These are phyloP conservation scores for Cercospora zeae-maydis DNA, from an alignment of 2,329 filamentous ascomycete genomes.

Conservation along the genomic window DNA sequence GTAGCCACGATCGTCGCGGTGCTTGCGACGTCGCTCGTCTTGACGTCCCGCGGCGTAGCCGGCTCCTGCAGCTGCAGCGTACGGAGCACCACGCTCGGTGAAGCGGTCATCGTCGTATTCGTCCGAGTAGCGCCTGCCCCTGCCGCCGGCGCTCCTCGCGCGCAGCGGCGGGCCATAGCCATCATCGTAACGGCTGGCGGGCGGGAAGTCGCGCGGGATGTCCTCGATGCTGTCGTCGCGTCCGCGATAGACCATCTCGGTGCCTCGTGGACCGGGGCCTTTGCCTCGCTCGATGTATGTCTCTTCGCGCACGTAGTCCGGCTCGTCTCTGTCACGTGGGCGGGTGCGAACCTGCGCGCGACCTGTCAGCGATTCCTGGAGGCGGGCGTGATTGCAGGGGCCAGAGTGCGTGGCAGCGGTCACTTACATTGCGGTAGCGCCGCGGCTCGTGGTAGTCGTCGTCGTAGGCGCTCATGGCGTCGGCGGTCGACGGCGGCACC, in stretches of 20 bases:
- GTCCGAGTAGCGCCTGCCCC: constrained; percentile 33
- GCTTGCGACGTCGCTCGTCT: constrained; percentile 34
- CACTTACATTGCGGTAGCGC: constrained; percentile 39
- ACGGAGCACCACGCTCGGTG: constrained; percentile 39
- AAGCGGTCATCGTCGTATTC: constrained; percentile 59
- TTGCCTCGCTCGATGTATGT: constrained; percentile 49
- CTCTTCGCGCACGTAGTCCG: constrained; percentile 50
- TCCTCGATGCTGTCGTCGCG: constrained; percentile 83
- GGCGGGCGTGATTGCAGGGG: not conserved
- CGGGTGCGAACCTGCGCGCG: constrained; percentile 36
- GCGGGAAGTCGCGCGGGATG: constrained; percentile 78
- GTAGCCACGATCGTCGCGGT: constrained; percentile 48
- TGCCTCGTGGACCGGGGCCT: constrained; percentile 39
- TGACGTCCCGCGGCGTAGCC: constrained; percentile 37
- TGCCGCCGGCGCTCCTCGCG: constrained; percentile 58
- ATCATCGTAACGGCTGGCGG: constrained; percentile 36
- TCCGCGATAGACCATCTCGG: constrained; percentile 50
- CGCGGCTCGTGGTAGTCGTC: constrained; percentile 47
- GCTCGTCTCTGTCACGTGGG: constrained; percentile 48
- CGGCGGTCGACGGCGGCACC: constrained; percentile 10
- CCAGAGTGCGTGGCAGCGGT: not conserved
- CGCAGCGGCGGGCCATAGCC: constrained; percentile 52
- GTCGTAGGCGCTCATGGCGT: constrained; percentile 49
- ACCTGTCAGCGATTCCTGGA: constrained; percentile 15
- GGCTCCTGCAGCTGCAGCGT: constrained; percentile 38